A percentile compares a stretch with the other conserved stretches of the same genome.
Evolutionary conservation across 257 asterid species (phyloP).

Genomic region (Solanum chmielewskii): DNA sequence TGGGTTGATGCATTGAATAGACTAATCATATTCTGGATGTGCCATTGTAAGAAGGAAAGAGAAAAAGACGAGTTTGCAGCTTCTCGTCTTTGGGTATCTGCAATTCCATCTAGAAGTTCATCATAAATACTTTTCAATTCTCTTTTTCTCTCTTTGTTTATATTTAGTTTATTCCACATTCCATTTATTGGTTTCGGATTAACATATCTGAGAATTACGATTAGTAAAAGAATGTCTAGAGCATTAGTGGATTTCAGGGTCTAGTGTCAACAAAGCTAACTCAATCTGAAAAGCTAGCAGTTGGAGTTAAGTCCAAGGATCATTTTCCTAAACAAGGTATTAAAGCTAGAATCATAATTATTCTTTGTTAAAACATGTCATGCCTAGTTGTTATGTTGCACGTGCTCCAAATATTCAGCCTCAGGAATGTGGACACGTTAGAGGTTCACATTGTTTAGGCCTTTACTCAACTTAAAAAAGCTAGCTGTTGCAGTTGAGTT

Average conservation of each 20-base stretch:
- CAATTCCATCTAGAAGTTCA: neutral
- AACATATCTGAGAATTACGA: neutral
- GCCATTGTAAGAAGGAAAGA: neutral
- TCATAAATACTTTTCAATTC: neutral
- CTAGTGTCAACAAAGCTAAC: neutral
- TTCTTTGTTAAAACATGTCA: neutral
- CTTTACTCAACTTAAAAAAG: neutral
- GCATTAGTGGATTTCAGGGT: neutral
- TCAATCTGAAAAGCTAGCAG: neutral
- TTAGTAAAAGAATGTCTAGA: neutral
- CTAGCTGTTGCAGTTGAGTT: neutral
- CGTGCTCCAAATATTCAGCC: neutral
- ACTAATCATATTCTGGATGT: neutral
- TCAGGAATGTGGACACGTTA: neutral
- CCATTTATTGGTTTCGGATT: neutral
- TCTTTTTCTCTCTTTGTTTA: neutral
- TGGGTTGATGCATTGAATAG: neutral
- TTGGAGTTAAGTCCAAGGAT: neutral
- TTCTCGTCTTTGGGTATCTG: neutral
- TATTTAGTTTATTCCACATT: neutral
- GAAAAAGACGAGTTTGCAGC: neutral
- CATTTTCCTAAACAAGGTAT: neutral
- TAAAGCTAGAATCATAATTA: neutral
- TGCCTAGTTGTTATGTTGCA: neutral
- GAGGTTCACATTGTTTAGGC: neutral